Evolutionary conservation across 78 protist genomes (phyloP).

Genomic region (Dictyostelium discoideum): DNA sequence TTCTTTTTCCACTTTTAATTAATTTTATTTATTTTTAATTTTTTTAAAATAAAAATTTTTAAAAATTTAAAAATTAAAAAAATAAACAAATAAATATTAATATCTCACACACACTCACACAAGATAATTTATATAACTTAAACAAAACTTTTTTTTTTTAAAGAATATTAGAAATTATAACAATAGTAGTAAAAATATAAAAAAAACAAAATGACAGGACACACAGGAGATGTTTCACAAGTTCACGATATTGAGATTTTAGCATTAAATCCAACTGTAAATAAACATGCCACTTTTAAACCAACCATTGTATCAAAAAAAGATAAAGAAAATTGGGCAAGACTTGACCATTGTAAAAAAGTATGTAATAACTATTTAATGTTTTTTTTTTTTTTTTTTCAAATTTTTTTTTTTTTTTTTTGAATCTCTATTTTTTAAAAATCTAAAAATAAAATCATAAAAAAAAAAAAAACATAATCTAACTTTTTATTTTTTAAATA

Average conservation of each 20-base stretch:
- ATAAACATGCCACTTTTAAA: conserved; percentile 59
- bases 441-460: not conserved
- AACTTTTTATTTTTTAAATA: not conserved
- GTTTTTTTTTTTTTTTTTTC: not conserved
- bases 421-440: not conserved
- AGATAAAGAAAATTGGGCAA: conserved; percentile 71
- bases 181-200: not conserved
- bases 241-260: conserved; percentile 76
- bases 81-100: no score
- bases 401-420: not conserved
- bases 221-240: conserved; percentile 57
- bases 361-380: not conserved
- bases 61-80: no score
- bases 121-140: no score
- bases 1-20: not conserved
- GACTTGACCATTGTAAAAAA: conserved; percentile 57
- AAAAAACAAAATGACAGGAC: not conserved
- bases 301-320: conserved; percentile 70
- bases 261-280: conserved; percentile 63
- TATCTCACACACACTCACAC: not conserved
- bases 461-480: not conserved
- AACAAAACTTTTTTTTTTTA: no score
- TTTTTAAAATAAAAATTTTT: no score
- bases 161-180: not conserved
- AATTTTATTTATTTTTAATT: no score